Percentiles rank a stretch among this genome's conserved stretches.
These are phyloP conservation scores for Rhodamnia rubescens DNA, from an alignment of 345 rosid species.

Conservation along the genomic window DNA sequence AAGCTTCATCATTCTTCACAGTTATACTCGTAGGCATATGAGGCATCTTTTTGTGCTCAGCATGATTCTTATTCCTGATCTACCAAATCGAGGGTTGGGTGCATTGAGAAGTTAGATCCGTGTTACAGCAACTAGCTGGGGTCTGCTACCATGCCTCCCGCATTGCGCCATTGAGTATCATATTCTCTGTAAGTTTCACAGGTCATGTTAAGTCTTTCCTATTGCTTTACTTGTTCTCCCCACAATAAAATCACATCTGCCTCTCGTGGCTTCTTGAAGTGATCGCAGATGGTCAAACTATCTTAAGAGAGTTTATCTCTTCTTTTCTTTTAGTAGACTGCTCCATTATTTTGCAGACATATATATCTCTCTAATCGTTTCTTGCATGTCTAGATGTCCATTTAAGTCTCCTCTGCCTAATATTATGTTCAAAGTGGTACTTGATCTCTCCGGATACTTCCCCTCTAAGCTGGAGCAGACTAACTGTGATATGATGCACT, in stretches of 20 bases:
- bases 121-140: not conserved
- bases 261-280: not conserved
- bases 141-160: not conserved
- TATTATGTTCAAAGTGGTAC: not conserved
- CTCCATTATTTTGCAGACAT: not conserved
- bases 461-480: not conserved
- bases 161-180: not conserved
- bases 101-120: not conserved
- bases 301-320: not conserved
- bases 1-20: not conserved
- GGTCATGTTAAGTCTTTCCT: not conserved
- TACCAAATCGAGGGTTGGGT: not conserved
- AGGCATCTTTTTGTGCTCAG: not conserved
- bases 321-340: not conserved
- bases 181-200: not conserved
- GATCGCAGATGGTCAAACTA: not conserved
- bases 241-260: not conserved
- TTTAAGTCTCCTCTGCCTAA: not conserved
- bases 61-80: not conserved
- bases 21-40: not conserved
- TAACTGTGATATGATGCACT: not conserved
- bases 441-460: not conserved
- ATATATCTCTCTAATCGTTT: not conserved
- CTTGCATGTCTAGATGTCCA: not conserved
- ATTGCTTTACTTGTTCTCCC: not conserved